A percentile compares a stretch with the other conserved stretches of the same genome.
These are phyloP conservation scores for Mycocentrospora acerina DNA, from an alignment of 2,329 filamentous ascomycete genomes.

Conservation along the genomic window DNA sequence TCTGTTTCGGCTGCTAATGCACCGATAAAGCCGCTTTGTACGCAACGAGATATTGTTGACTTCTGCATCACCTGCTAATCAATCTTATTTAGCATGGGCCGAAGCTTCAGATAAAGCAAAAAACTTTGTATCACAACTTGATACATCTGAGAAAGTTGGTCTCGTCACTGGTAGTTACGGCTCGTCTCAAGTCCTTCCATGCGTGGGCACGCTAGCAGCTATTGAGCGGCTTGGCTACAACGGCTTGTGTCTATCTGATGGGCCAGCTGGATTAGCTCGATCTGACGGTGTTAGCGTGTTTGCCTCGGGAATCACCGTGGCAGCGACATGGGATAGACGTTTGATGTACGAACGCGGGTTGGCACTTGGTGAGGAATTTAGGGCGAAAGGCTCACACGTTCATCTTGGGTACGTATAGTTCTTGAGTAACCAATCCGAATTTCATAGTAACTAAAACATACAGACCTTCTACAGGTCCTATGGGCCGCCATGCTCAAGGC, in stretches of 20 bases:
- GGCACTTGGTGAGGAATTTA: conserved; percentile 7
- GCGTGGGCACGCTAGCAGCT: conserved; percentile 39
- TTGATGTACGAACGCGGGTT: conserved; percentile 3
- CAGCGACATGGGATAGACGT: conserved; percentile 5
- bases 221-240: conserved; percentile 43
- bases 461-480: conserved; percentile 46
- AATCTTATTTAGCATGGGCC: too few species aligned
- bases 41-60: too few species aligned
- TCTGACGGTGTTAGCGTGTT: conserved; percentile 7
- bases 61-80: too few species aligned
- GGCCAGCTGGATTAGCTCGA: conserved; percentile 37
- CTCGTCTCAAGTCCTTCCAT: too few species aligned
- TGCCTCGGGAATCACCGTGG: conserved; percentile 2
- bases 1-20: too few species aligned
- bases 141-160: too few species aligned
- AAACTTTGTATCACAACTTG: too few species aligned
- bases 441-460: too few species aligned
- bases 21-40: too few species aligned
- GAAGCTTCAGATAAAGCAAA: too few species aligned
- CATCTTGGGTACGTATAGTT: conserved; percentile 55
- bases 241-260: conserved; percentile 46
- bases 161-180: too few species aligned
- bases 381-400: conserved; percentile 35
- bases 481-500: conserved; percentile 42
- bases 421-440: too few species aligned